Percentiles rank a stretch among this genome's conserved stretches.
phyloP scores from a whole-genome alignment of 345 rosid genomes.

The Hypericum androsaemum region DNA sequence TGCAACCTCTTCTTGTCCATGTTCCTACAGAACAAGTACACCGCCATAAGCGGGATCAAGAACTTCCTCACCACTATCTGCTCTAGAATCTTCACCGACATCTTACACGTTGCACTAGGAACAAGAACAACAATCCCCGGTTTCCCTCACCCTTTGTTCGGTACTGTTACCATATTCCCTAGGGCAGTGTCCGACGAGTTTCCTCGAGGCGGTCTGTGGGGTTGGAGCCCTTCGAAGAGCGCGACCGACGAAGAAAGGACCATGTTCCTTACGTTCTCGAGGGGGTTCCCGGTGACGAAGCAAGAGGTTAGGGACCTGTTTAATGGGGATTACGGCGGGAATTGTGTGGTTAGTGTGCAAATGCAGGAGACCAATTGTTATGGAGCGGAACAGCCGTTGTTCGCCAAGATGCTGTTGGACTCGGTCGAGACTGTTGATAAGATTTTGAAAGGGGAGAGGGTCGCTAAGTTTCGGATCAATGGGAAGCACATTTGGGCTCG shows the following conservation, averaged over 20 bases:
- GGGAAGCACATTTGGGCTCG: constrained; percentile 50
- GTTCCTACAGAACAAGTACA: constrained; percentile 22
- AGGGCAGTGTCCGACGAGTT: constrained; percentile 10
- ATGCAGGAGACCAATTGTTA: constrained; percentile 21
- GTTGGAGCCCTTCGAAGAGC: constrained; percentile 17
- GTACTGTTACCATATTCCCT: constrained; percentile 19
- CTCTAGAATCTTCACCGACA: constrained; percentile 28
- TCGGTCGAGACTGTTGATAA: constrained; percentile 24
- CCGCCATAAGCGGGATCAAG: constrained; percentile 33
- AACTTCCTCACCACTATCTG: constrained; percentile 22
- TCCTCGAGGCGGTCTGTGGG: constrained; percentile 30
- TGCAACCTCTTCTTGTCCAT: constrained; percentile 14
- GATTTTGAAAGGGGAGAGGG: constrained; percentile 20
- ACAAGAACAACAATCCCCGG: constrained; percentile 21
- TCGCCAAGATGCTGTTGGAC: constrained; percentile 26
- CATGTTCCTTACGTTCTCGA: constrained; percentile 36
- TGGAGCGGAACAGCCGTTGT: constrained; percentile 26
- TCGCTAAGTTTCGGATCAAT: constrained; percentile 37
- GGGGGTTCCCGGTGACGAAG: constrained; percentile 35
- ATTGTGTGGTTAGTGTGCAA: constrained; percentile 20
- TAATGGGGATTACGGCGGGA: constrained; percentile 14
- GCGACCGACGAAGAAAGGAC: constrained; percentile 31
- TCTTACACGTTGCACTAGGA: constrained; percentile 15
- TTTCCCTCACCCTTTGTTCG: constrained; percentile 37
- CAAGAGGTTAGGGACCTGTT: constrained; percentile 34